phyloP scores from a whole-genome alignment of 495 filamentous ascomycete genomes.

The Podospora comata region DNA sequence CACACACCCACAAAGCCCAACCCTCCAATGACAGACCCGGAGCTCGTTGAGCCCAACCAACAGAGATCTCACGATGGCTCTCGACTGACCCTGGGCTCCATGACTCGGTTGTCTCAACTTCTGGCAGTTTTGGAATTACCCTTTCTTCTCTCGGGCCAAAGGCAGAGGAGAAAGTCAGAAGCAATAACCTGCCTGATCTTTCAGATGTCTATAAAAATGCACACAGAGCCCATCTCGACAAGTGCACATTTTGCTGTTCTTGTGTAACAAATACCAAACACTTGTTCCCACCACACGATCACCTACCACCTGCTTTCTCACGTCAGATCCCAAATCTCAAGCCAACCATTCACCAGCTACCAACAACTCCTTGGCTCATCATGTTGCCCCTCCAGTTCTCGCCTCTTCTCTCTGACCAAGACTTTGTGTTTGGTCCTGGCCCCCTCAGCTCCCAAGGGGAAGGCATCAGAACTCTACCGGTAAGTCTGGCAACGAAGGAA shows the following conservation, averaged over 20 bases:
- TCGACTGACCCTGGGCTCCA: background rate
- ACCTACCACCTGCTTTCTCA: background rate
- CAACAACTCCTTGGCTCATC: constrained; percentile 1
- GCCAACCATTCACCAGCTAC: background rate
- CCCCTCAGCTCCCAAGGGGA: constrained; percentile 1
- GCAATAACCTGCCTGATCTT: background rate
- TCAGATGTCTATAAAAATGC: background rate
- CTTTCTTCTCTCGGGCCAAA: constrained; percentile 2
- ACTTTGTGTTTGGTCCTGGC: background rate
- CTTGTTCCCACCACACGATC: background rate
- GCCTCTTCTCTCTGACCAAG: background rate
- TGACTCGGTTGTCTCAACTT: background rate
- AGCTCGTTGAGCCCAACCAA: background rate
- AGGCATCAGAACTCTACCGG: constrained; percentile 11
- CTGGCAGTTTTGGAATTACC: background rate
- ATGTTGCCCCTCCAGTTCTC: background rate
- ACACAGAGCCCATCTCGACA: background rate
- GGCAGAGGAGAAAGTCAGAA: background rate
- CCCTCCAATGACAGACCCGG: background rate
- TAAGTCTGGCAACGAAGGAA: constrained; percentile 6
- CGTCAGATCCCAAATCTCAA: background rate
- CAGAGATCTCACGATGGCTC: background rate
- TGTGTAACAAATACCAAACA: background rate
- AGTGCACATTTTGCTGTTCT: background rate
- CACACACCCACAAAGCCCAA: background rate